phyloP scores from a whole-genome alignment of 495 filamentous ascomycete genomes.

The Penicillium manginii region DNA sequence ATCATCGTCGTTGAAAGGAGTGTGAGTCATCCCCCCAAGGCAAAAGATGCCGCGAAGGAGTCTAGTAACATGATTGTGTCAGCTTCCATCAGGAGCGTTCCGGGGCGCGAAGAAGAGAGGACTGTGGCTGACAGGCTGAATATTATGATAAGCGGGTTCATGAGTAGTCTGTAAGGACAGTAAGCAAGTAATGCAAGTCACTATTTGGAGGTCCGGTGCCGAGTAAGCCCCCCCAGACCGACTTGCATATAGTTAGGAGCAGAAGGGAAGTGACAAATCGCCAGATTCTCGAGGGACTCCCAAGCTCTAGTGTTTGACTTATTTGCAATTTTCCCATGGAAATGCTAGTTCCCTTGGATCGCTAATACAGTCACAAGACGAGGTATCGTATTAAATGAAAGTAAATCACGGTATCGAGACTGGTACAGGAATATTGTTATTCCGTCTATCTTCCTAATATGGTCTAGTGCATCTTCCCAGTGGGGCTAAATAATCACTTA shows the following conservation, averaged over 20 bases:
- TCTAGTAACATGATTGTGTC: constrained; percentile 20
- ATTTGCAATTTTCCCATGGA: too few relatives aligned
- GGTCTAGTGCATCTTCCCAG: too few relatives aligned
- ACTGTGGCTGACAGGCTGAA: constrained; percentile 26
- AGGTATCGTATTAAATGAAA: too few relatives aligned
- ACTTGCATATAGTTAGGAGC: neutral
- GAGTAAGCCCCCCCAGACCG: neutral
- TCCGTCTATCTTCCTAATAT: too few relatives aligned
- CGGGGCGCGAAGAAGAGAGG: constrained; percentile 11
- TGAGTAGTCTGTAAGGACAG: constrained; percentile 10
- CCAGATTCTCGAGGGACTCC: neutral
- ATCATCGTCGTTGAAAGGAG: constrained; percentile 19
- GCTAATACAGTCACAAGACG: too few relatives aligned
- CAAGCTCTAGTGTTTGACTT: constrained; percentile 3
- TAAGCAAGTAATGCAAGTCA: neutral
- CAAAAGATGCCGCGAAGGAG: constrained; percentile 21
- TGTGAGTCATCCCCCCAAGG: constrained; percentile 5
- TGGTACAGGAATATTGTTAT: too few relatives aligned
- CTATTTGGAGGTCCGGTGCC: neutral
- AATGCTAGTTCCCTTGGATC: too few relatives aligned
- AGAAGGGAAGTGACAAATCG: neutral
- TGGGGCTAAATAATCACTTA: too few relatives aligned
- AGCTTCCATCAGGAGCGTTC: constrained; percentile 15
- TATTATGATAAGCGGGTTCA: constrained; percentile 26
- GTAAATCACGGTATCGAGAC: too few relatives aligned